Base-by-base conservation (phyloP, 768 basidiomycete genomes). In the Neoboletus brunneissimus region DNA sequence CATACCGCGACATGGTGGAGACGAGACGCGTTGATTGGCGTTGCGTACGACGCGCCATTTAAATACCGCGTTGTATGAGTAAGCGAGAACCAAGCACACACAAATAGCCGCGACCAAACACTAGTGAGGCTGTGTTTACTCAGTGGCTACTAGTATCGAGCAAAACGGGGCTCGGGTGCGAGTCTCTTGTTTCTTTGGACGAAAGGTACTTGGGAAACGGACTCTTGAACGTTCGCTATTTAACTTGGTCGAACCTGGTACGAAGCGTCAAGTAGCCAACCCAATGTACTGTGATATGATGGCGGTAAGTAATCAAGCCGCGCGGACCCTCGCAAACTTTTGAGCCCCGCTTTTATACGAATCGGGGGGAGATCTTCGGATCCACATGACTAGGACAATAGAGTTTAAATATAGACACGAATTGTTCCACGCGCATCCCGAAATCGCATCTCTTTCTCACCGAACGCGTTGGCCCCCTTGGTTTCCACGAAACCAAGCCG, bases 391-490 rank as follows among this genome's bases (percentile, higher is more conserved):
- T 66, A 48, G 51, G 42, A 67, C 56, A 57, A 55, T 55, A 34
- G 37, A 9, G 48, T 47, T 53, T 47, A 45, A 53, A 44, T 63
- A 35, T 59, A 37, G 52, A 43, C 0, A 27, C 27, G 25, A 52
- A 51, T 34, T 10, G 31, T 6, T 16, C 37, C 29, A n/a, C 12
- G 6, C 31, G n/a, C 27, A 10, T 35, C 15, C 23, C 15, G 23
- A 27, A 59, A 71, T 27, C 88, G 81, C 84, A 97, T 81, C 74
- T 96, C 94, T 16, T 91, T 81, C 72, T 98, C 92, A 35, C 81
- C 76, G 61, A 94, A 98, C 11, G 91, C 86, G 48, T 85, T 80
- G 16, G 87, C 85, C 12, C 75, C 72, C 65, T 88, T 89, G 11
- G 81, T 84, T 35, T 88, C 73, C 18, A 66, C 67, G 64, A 97